phyloP scores from a whole-genome alignment of 176 grass and related monocot species.

The Areca catechu region DNA sequence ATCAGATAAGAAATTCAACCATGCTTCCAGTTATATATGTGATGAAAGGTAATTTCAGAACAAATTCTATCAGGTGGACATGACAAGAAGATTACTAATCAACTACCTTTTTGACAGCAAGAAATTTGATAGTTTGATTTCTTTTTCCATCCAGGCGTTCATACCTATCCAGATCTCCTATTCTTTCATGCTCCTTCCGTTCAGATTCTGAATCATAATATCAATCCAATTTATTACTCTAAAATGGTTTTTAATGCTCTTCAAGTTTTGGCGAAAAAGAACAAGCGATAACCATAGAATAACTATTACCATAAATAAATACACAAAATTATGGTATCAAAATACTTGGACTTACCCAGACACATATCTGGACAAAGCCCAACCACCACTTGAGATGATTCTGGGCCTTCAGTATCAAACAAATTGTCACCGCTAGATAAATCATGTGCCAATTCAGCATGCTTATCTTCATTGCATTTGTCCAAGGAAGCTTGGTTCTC shows the following conservation, averaged over 20 bases:
- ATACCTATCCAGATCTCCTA: slow-evolving; percentile 93
- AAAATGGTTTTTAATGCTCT: background rate
- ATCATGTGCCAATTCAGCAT: slow-evolving; percentile 2
- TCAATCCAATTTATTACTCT: background rate
- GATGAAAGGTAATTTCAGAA: slow-evolving; percentile 43
- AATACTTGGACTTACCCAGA: slow-evolving; percentile 35
- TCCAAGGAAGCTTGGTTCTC: too few species aligned
- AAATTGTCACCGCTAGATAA: slow-evolving; percentile 14
- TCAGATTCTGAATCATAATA: slow-evolving; percentile 50
- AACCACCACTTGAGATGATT: slow-evolving; percentile 39
- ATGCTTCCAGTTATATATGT: slow-evolving; percentile 33
- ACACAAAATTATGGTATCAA: too few species aligned
- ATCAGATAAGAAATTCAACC: slow-evolving; percentile 34
- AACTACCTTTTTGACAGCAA: slow-evolving; percentile 88
- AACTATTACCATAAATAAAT: background rate
- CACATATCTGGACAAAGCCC: slow-evolving; percentile 93
- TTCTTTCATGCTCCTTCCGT: slow-evolving; percentile 82
- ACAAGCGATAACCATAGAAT: background rate
- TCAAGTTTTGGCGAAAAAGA: slow-evolving; percentile 1
- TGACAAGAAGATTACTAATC: slow-evolving; percentile 29
- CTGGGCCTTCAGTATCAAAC: slow-evolving; percentile 38
- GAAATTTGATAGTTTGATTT: slow-evolving; percentile 81
- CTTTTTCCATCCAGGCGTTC: slow-evolving; percentile 72
- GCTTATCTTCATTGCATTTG: too few species aligned
- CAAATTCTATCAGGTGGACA: slow-evolving; percentile 25